These are phyloP conservation scores for Vitis hybrid DNA, from an alignment of 177 flowering plant species.

Conservation along the genomic window DNA sequence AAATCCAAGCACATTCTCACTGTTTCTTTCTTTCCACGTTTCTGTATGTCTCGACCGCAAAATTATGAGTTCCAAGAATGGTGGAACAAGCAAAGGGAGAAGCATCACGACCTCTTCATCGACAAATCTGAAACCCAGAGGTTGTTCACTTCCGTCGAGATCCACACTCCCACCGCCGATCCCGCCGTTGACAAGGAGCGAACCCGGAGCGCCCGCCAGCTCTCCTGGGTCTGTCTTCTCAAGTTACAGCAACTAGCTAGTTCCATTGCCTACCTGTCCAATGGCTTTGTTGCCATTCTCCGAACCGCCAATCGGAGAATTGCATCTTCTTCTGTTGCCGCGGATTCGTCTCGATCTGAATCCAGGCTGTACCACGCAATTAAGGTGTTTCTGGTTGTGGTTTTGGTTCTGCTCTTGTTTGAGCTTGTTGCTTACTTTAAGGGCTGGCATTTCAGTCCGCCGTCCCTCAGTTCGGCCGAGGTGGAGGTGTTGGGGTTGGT, in stretches of 20 bases:
- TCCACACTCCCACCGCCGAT: constrained; percentile 35
- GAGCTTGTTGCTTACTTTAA: constrained; percentile 81
- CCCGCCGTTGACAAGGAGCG: constrained; percentile 44
- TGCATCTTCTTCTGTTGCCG: constrained; percentile 21
- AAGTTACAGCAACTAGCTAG: constrained; percentile 53
- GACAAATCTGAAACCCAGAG: constrained; percentile 23
- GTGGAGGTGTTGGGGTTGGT: constrained; percentile 47
- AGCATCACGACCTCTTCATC: constrained; percentile 18
- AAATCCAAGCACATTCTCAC: not conserved
- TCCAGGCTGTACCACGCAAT: constrained; percentile 61
- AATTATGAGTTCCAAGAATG: constrained; percentile 87
- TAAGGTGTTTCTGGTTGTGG: constrained; percentile 48
- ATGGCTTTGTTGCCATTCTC: constrained; percentile 33
- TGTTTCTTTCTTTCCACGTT: not conserved
- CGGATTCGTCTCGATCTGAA: constrained; percentile 20
- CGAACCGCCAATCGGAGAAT: constrained; percentile 72
- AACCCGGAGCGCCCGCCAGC: constrained; percentile 70
- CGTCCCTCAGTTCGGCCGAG: constrained; percentile 42
- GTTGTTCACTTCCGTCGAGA: constrained; percentile 33
- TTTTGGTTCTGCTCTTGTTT: constrained; percentile 43
- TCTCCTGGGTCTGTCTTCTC: constrained; percentile 57
- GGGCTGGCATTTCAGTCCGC: constrained; percentile 93
- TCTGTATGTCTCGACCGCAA: constrained; percentile 56
- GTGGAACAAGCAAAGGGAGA: constrained; percentile 81
- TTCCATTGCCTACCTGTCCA: constrained; percentile 39